A percentile compares a stretch with the other conserved stretches of the same genome.
phyloP scores from a whole-genome alignment of 2,329 filamentous ascomycete genomes.

The Trichoderma polysporum region DNA sequence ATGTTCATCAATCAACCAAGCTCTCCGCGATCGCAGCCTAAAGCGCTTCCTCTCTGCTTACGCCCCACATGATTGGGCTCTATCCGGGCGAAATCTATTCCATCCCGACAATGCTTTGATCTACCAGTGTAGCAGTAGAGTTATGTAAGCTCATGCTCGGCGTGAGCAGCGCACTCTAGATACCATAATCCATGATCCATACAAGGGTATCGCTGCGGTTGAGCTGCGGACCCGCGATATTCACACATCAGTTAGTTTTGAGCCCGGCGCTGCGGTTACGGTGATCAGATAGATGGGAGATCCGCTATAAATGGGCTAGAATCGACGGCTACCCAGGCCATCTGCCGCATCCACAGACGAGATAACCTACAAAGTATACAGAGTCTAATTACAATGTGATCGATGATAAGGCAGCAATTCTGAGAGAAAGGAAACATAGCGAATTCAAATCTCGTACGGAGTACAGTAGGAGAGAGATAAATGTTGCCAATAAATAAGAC shows the following conservation, averaged over 20 bases:
- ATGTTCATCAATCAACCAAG: neutral
- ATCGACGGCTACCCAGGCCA: neutral
- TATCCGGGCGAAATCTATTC: slow-evolving; percentile 20
- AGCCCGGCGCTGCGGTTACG: neutral
- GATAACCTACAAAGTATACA: neutral
- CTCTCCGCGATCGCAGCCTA: neutral
- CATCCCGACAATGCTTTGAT: neutral
- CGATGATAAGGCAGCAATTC: neutral
- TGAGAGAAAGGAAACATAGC: neutral
- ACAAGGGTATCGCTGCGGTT: neutral
- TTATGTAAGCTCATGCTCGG: slow-evolving; percentile 6
- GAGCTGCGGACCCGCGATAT: neutral
- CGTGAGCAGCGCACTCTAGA: neutral
- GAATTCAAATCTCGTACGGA: too few relatives aligned
- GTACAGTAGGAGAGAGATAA: too few relatives aligned
- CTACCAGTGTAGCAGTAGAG: neutral
- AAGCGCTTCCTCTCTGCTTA: slow-evolving; percentile 1
- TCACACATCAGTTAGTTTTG: neutral
- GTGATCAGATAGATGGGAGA: neutral
- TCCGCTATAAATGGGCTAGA: slow-evolving; percentile 4
- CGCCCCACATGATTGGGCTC: neutral
- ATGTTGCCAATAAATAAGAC: too few relatives aligned
- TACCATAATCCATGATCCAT: neutral
- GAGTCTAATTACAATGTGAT: neutral
- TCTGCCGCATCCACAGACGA: neutral